phyloP scores from a whole-genome alignment of 352 stramenopile species.

The Vaucheria bursata region DNA sequence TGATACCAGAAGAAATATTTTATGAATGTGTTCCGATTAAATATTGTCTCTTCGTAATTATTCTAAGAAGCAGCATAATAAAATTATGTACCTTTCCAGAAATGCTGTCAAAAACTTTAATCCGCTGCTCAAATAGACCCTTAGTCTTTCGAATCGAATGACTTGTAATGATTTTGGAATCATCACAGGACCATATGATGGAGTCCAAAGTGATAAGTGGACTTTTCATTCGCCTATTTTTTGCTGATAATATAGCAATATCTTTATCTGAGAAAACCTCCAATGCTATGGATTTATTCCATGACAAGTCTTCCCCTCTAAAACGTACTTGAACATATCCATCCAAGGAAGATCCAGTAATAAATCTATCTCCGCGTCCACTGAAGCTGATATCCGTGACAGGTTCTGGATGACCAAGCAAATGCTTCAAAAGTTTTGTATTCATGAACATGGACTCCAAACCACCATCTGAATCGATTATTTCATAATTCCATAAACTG shows the following conservation, averaged over 20 bases:
- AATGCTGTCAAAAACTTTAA: neutral
- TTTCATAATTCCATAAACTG: slow-evolving; percentile 67
- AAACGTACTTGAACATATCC: slow-evolving; percentile 65
- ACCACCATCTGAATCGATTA: slow-evolving; percentile 14
- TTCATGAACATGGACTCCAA: neutral
- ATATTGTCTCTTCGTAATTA: too few relatives aligned
- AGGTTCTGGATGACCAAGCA: slow-evolving; percentile 77
- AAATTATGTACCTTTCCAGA: neutral
- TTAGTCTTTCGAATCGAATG: slow-evolving; percentile 46
- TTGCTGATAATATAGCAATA: neutral
- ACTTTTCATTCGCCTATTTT: slow-evolving; percentile 2
- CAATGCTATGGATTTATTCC: slow-evolving; percentile 42
- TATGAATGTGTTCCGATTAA: too few relatives aligned
- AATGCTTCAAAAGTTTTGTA: neutral
- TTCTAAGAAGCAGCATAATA: too few relatives aligned
- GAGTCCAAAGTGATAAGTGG: slow-evolving; percentile 48
- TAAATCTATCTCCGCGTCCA: slow-evolving; percentile 70
- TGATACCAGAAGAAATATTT: too few relatives aligned
- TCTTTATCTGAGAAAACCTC: slow-evolving; percentile 14
- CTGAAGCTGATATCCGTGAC: slow-evolving; percentile 88
- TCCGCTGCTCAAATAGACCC: neutral
- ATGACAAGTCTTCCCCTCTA: slow-evolving; percentile 49
- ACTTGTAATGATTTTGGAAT: slow-evolving; percentile 63
- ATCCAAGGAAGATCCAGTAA: slow-evolving; percentile 86
- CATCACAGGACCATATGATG: slow-evolving; percentile 62